Evolutionary conservation across 768 basidiomycete genomes (phyloP).

Genomic region (Hygrophoropsis aurantiaca): DNA sequence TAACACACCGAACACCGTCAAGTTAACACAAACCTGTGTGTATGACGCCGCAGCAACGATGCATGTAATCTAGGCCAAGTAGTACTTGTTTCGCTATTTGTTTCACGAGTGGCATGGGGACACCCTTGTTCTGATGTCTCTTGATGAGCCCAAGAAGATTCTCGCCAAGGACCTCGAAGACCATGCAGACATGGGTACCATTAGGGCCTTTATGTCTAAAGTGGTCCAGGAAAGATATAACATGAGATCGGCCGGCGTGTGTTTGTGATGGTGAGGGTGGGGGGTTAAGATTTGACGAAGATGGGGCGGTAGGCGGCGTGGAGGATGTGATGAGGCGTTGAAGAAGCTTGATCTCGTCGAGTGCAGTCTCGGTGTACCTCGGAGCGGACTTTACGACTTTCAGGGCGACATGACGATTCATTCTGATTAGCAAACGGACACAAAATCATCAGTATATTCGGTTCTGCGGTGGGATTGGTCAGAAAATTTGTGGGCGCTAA

Average conservation of each 20-base stretch:
- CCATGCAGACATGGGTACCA: conserved; percentile 98
- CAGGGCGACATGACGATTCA: conserved; percentile 95
- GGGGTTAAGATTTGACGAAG: conserved; percentile 50
- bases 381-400: conserved; percentile 99
- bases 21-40: conserved; percentile 67
- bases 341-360: conserved; percentile 98
- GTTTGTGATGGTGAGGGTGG: conserved; percentile 57
- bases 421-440: conserved; percentile 44
- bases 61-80: conserved; percentile 96
- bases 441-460: conserved; percentile 15
- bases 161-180: conserved; percentile 97
- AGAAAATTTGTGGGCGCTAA: conserved; percentile 10
- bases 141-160: conserved; percentile 96
- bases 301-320: conserved; percentile 50
- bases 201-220: conserved; percentile 97
- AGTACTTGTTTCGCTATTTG: conserved; percentile 98
- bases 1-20: not conserved
- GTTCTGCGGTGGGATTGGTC: conserved; percentile 2
- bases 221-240: conserved; percentile 97
- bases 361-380: conserved; percentile 95
- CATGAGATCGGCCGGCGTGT: conserved; percentile 89
- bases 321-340: conserved; percentile 91
- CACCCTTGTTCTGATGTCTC: conserved; percentile 96
- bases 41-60: conserved; percentile 94
- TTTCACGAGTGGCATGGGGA: conserved; percentile 87